phyloP scores from a whole-genome alignment of 768 basidiomycete genomes.

The Trametes maxima region DNA sequence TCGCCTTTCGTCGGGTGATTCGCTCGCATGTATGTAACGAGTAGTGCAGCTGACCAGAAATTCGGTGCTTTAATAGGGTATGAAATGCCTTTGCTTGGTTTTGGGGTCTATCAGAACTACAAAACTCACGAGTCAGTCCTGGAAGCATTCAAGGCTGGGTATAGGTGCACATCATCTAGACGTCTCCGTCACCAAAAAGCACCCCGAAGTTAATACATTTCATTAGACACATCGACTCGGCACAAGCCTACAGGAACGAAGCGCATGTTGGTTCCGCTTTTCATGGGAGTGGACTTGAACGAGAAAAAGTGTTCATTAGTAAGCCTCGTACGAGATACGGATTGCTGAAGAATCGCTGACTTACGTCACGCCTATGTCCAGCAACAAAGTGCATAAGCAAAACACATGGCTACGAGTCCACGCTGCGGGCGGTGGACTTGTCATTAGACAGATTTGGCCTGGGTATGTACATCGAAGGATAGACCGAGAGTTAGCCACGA shows the following conservation, averaged over 20 bases:
- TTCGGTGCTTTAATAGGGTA: constrained; percentile 34
- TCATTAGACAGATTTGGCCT: constrained; percentile 62
- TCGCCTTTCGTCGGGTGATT: constrained; percentile 32
- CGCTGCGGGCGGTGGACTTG: constrained; percentile 59
- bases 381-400: constrained; percentile 70
- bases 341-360: neutral
- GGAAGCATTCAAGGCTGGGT: constrained; percentile 68
- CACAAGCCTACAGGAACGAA: constrained; percentile 72
- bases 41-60: neutral
- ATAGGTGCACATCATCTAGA: constrained; percentile 38
- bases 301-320: constrained; percentile 68
- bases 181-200: neutral
- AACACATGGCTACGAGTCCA: constrained; percentile 68
- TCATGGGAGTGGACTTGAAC: constrained; percentile 52
- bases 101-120: constrained; percentile 74
- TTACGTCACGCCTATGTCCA: constrained; percentile 29
- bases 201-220: neutral
- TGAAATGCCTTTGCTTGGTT: constrained; percentile 66
- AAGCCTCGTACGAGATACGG: neutral
- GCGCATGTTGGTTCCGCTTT: constrained; percentile 63
- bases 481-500: constrained; percentile 11
- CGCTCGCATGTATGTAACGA: too few species aligned
- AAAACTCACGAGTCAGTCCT: constrained; percentile 55
- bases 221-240: constrained; percentile 67
- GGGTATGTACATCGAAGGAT: constrained; percentile 39